Conservation (phyloP, 441 rosid species). For the Geranium incanum region DNA sequence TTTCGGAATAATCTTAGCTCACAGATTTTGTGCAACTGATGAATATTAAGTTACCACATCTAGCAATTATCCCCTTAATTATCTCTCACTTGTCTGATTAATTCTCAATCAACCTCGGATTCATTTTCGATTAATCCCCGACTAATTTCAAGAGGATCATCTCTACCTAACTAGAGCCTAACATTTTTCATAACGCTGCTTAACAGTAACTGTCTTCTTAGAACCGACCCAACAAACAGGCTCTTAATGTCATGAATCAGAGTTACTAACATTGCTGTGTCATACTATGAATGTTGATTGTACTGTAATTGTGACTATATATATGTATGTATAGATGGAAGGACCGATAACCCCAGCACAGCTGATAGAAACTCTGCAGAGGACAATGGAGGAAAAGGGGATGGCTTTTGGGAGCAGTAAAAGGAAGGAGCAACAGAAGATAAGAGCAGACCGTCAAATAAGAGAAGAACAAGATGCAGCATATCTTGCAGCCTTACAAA, state of each 20-base stretch:
- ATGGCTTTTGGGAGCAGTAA: constrained; percentile 31
- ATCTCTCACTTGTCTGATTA: too few species aligned
- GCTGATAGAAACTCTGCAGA: constrained; percentile 51
- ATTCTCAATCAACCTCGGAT: too few species aligned
- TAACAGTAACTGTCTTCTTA: neutral
- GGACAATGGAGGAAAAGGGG: constrained; percentile 57
- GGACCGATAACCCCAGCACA: constrained; percentile 48
- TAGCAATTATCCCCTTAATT: too few species aligned
- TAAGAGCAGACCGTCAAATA: constrained; percentile 37
- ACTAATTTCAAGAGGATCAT: too few species aligned
- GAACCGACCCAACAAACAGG: neutral
- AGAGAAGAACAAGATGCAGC: constrained; percentile 56
- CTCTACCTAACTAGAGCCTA: too few species aligned
- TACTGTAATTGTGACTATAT: neutral
- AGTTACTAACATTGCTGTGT: too few species aligned
- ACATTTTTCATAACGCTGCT: too few species aligned
- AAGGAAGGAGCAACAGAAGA: constrained; percentile 29
- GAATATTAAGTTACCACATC: too few species aligned
- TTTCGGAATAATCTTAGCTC: too few species aligned
- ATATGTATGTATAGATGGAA: constrained; percentile 33
- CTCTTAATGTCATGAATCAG: too few species aligned
- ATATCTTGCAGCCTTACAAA: constrained; percentile 40
- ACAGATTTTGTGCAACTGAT: too few species aligned
- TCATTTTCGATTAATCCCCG: too few species aligned
- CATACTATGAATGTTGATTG: neutral